Conservation (phyloP, 345 rosid species). For the Streptanthus diversifolius region DNA sequence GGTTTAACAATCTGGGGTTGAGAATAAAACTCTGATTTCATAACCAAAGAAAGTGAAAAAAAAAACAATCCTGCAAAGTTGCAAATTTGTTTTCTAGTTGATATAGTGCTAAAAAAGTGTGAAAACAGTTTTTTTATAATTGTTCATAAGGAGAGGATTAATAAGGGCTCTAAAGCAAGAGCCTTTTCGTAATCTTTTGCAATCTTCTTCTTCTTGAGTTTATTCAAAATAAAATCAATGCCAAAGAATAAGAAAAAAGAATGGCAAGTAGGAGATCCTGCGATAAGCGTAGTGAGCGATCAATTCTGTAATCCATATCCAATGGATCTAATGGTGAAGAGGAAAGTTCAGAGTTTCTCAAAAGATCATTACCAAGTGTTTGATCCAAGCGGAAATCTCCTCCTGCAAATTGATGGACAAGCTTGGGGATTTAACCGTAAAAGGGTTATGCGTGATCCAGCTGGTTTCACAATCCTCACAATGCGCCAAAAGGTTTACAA, state of each 20-base stretch:
- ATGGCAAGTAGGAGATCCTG: conserved; percentile 43
- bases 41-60: conserved; percentile 16
- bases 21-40: conserved; percentile 4
- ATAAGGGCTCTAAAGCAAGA: conserved; percentile 27
- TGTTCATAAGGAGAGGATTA: conserved; percentile 16
- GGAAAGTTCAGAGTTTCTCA: conserved; percentile 44
- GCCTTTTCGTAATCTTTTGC: conserved; percentile 28
- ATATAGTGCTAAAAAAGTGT: conserved; percentile 14
- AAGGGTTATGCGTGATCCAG: conserved; percentile 57
- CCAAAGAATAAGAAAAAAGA: conserved; percentile 29
- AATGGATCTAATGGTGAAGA: conserved; percentile 55
- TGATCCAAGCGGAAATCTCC: conserved; percentile 58
- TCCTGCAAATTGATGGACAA: conserved; percentile 62
- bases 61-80: not conserved
- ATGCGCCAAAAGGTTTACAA: conserved; percentile 59
- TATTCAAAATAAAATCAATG: conserved; percentile 10
- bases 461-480: conserved; percentile 64
- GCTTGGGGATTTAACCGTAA: conserved; percentile 55
- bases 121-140: conserved; percentile 20
- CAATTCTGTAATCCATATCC: conserved; percentile 59
- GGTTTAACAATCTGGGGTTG: conserved; percentile 17
- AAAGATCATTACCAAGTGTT: conserved; percentile 46
- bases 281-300: conserved; percentile 50
- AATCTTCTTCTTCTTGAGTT: conserved; percentile 7
- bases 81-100: conserved; percentile 3